These are phyloP conservation scores for Basipetospora sp. DNA, from an alignment of 2,329 filamentous ascomycete species.

Conservation along the genomic window DNA sequence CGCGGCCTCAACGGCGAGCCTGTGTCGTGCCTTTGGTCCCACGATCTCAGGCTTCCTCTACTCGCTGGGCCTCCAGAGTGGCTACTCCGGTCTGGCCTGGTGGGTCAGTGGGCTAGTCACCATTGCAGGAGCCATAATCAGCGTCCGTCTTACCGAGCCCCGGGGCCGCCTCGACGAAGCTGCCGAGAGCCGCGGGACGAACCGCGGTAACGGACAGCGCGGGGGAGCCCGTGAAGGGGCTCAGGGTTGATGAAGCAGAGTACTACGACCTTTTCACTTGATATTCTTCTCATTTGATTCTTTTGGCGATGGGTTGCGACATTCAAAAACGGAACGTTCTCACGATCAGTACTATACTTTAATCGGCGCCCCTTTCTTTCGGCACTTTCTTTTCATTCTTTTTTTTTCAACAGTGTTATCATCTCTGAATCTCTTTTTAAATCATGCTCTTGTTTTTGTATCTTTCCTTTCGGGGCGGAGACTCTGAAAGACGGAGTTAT, in stretches of 20 bases:
- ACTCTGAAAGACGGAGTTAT: no score
- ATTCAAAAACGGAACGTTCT: constrained; percentile 5
- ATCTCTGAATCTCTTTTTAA: no score
- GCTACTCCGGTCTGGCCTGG: constrained; percentile 83
- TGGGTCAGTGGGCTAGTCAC: constrained; percentile 76
- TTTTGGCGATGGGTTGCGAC: no score
- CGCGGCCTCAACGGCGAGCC: constrained; percentile 76
- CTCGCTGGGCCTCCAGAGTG: constrained; percentile 59
- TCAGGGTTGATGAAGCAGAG: no score
- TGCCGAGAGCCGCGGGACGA: neutral
- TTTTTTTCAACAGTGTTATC: no score
- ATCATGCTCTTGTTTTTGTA: no score
- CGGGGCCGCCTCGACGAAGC: constrained; percentile 19
- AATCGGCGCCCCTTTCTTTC: constrained; percentile 5
- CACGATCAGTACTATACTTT: constrained; percentile 3
- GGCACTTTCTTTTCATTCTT: constrained; percentile 1
- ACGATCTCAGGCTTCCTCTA: constrained; percentile 78
- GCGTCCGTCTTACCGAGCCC: constrained; percentile 59
- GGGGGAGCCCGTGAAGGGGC: no score
- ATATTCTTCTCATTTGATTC: no score
- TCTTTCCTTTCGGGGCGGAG: no score
- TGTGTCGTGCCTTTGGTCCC: constrained; percentile 77
- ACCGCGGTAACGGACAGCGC: neutral
- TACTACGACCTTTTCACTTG: no score
- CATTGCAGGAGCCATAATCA: constrained; percentile 57